Evolutionary conservation across 2,329 filamentous ascomycete species (phyloP), one percentile per base, ranked within the genome.

Genomic region (Aureobasidium musti): DNA sequence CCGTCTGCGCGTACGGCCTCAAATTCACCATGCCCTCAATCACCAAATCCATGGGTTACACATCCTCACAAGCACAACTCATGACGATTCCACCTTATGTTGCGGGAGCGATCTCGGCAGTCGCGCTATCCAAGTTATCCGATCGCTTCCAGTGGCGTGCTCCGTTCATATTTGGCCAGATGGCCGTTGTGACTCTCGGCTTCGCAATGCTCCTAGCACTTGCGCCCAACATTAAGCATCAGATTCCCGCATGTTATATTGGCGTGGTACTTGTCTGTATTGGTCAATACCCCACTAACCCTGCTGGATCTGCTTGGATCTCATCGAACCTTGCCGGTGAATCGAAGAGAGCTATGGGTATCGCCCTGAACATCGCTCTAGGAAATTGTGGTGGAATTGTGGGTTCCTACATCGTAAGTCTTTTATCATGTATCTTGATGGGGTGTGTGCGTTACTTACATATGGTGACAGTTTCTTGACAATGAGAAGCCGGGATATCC

Each of bases 221-320:
- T 21, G 45, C 63, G 8, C 41, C 71, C n/a, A 59, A 70, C 35
- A 10, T 61, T 30, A 49, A 84, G 86, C 68, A 79, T 75, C 0
- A 75, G 82, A 54, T 61, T 8, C 68, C 71, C 23, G 67, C 73
- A 63, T 71, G 70, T 49, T 77, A 77, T 67, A 69, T 72, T 30
- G 75, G 74, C 35, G 75, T 71, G 11, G 76, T 76, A 69, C 72
- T 77, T 67, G 70, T 70, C 26, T 66, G 0, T 0, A 85, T 82
- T 0, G 87, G 87, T 0, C 88, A 89, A 69, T 86, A 86, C 74
- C 82, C 83, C 33, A 83, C 84, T 68, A 82, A 86, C 3, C 83
- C 84, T 7, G 79, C 84, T 37, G 82, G 82, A 43, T 79, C 86
- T 63, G 83, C 84, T 33, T 87, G 84, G 84, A 85, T 85, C 67